Percentiles rank a stretch among this genome's conserved stretches.
These are phyloP conservation scores for Colletotrichum abscissum DNA, from an alignment of 2,329 filamentous ascomycete genomes.

Conservation along the genomic window DNA sequence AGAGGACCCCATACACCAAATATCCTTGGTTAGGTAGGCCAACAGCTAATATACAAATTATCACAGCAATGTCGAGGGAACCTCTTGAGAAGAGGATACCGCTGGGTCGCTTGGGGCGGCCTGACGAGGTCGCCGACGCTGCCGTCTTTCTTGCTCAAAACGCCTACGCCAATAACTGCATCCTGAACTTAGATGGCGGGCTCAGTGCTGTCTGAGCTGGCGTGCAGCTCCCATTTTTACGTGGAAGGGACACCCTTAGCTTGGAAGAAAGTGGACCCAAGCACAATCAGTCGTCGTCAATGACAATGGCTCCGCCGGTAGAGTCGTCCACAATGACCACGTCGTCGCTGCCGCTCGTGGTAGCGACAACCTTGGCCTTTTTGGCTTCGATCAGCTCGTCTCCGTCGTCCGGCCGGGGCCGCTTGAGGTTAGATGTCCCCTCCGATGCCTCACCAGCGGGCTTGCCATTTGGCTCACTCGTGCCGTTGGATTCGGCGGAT, in stretches of 20 bases:
- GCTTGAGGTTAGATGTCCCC: slow-evolving; percentile 55
- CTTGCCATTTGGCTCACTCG: slow-evolving; percentile 54
- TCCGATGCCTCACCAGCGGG: slow-evolving; percentile 48
- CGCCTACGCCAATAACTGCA: slow-evolving; percentile 86
- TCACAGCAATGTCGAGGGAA: slow-evolving; percentile 40
- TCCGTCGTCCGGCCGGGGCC: slow-evolving; percentile 55
- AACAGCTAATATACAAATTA: slow-evolving; percentile 53
- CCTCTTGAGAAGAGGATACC: slow-evolving; percentile 41
- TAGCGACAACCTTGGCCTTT: slow-evolving; percentile 57
- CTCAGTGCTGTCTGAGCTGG: slow-evolving; percentile 71
- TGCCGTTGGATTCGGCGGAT: slow-evolving; percentile 51
- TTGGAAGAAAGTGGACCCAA: slow-evolving; percentile 6
- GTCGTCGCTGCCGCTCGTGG: slow-evolving; percentile 55
- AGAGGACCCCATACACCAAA: background rate
- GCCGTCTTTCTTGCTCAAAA: slow-evolving; percentile 82
- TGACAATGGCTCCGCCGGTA: slow-evolving; percentile 72
- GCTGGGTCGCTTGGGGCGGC: slow-evolving; percentile 70
- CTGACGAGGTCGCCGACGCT: slow-evolving; percentile 83
- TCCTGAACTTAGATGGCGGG: slow-evolving; percentile 88
- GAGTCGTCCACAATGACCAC: slow-evolving; percentile 47
- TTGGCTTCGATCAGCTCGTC: slow-evolving; percentile 54
- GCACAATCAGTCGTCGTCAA: slow-evolving; percentile 67
- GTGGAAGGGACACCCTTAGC: slow-evolving; percentile 2
- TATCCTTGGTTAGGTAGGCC: background rate
- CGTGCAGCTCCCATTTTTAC: background rate